Percentiles rank a stretch among this genome's conserved stretches.
Conservation (phyloP, 108 stramenopile genomes). For the Conticribra weissflogii region DNA sequence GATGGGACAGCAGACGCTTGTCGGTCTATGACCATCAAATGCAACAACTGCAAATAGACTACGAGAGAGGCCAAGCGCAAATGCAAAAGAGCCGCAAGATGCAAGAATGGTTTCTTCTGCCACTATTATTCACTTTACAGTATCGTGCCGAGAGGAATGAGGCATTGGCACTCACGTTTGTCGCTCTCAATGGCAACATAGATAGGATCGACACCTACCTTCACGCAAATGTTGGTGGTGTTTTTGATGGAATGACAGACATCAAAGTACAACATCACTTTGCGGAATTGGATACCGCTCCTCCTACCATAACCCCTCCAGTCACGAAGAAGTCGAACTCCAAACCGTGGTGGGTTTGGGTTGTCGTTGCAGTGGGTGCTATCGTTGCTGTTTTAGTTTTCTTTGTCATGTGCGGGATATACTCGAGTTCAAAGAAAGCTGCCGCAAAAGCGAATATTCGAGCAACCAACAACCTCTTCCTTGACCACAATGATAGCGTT, state of each 20-base stretch:
- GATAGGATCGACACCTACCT: background rate
- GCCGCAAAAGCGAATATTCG: background rate
- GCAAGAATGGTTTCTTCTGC: background rate
- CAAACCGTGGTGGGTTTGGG: slow-evolving; percentile 6
- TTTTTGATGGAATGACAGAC: background rate
- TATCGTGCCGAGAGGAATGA: background rate
- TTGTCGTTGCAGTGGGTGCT: background rate
- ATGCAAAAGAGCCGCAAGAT: background rate
- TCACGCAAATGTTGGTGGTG: background rate
- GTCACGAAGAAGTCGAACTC: background rate
- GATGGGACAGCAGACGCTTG: background rate
- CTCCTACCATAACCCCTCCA: background rate
- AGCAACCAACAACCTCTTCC: background rate
- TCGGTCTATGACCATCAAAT: too few species aligned
- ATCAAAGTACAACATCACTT: background rate
- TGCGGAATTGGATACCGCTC: background rate
- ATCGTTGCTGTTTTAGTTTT: background rate
- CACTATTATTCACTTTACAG: background rate
- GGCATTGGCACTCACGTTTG: background rate
- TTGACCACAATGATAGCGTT: too few species aligned
- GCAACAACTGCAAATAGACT: too few species aligned
- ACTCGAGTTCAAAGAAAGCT: too few species aligned
- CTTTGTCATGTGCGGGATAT: background rate
- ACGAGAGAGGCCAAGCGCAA: too few species aligned
- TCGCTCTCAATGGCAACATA: background rate